Percentiles rank a stretch among this genome's conserved stretches.
These are phyloP conservation scores for Hanseniaspora sp. DNA, from an alignment of 1,139 yeast species.

Conservation along the genomic window DNA sequence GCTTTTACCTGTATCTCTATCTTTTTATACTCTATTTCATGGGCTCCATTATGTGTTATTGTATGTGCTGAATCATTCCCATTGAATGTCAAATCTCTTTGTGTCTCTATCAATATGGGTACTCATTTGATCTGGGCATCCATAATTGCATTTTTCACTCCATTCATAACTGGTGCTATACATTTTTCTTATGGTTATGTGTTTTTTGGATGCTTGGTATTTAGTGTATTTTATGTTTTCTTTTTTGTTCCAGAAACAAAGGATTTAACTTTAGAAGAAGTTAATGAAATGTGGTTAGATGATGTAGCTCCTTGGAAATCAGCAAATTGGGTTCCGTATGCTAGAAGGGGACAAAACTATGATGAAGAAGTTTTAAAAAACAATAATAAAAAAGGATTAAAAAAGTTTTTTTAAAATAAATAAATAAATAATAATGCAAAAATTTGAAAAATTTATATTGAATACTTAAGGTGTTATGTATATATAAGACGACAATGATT, in stretches of 20 bases:
- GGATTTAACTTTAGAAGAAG: conserved; percentile 57
- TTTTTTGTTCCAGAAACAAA: conserved; percentile 56
- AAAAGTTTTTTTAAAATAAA: conserved; percentile 17
- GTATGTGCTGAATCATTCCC: conserved; percentile 66
- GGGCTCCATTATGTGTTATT: conserved; percentile 72
- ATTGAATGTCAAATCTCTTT: conserved; percentile 61
- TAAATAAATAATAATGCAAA: too few species aligned
- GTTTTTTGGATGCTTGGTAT: conserved; percentile 53
- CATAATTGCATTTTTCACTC: conserved; percentile 60
- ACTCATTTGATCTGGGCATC: conserved; percentile 68
- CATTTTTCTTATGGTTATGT: conserved; percentile 57
- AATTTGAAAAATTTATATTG: too few species aligned
- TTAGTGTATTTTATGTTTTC: conserved; percentile 49
- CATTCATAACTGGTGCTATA: conserved; percentile 46
- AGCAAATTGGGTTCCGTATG: conserved; percentile 22
- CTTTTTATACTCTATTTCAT: conserved; percentile 64
- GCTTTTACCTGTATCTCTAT: conserved; percentile 64
- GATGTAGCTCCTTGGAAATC: conserved; percentile 37
- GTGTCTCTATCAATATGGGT: conserved; percentile 58
- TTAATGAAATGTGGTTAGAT: conserved; percentile 46
- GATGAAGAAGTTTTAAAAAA: conserved; percentile 17
- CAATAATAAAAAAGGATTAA: conserved; percentile 19
- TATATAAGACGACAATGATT: too few species aligned
- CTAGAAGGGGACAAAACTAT: conserved; percentile 19
- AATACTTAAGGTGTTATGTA: too few species aligned